phyloP scores from a whole-genome alignment of 176 grass and related monocot species.

The Oryza officinalis region DNA sequence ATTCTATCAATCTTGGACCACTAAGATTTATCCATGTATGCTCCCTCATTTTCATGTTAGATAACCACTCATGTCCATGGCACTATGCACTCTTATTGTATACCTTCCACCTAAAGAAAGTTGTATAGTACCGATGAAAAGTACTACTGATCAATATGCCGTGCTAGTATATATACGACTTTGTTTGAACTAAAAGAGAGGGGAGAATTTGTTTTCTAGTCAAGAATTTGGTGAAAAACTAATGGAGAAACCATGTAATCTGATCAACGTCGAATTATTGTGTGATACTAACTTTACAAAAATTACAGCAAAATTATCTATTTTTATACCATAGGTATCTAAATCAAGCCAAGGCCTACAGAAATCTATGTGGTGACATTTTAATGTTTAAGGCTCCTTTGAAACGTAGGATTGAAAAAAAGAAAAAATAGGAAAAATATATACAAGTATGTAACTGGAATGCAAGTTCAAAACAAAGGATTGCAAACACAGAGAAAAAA shows the following conservation, averaged over 20 bases:
- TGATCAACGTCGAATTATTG: background rate
- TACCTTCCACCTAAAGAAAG: background rate
- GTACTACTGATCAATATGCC: background rate
- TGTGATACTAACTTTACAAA: background rate
- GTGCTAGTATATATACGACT: background rate
- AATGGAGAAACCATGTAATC: background rate
- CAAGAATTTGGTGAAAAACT: background rate
- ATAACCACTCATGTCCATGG: background rate
- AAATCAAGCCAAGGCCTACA: background rate
- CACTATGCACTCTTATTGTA: background rate
- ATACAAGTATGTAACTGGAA: too few relatives aligned
- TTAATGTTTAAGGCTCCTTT: too few relatives aligned
- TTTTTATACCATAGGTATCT: background rate
- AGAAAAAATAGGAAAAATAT: too few relatives aligned
- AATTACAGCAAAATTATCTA: background rate
- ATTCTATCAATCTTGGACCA: background rate
- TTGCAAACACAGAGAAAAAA: too few relatives aligned
- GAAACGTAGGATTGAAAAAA: too few relatives aligned
- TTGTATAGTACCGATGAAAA: background rate
- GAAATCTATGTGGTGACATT: too few relatives aligned
- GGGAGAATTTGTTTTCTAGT: background rate
- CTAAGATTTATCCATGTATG: background rate
- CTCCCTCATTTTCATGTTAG: slow-evolving; percentile 7
- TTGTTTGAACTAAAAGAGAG: background rate
- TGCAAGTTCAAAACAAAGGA: too few relatives aligned